Base-by-base conservation (phyloP, 805 yeast species). In the Cyberlindnera veronae region DNA sequence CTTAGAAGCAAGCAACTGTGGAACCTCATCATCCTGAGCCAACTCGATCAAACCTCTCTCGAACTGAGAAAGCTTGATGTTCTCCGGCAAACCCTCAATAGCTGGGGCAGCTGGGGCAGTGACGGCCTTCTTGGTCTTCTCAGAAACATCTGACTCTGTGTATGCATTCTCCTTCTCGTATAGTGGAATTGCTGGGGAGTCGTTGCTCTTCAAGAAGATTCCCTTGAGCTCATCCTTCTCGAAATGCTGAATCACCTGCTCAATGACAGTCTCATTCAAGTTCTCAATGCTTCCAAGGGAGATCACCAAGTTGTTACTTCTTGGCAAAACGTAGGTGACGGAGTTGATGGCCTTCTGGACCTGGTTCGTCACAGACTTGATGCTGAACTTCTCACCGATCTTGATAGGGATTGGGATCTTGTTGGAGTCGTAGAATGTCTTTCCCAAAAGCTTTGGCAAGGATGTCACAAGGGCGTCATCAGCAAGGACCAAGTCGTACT, bases 181-280 rank as follows among this genome's bases (percentile, higher is more conserved):
- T 44, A 93, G 69, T 32, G 99, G 98, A 53, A 93, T 68, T 8
- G 90, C 76, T 16, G 96, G 96, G 16, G 96, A 86, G 30, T 64
- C 62, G 42, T 70, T 66, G 11, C 91, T 72, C 67, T 88, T 88
- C 46, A 85, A 60, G 55, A 74, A 77, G 24, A 82, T 66, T 28
- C 76, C 75, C 63, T 79, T 83, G 58, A 77, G 72, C 27, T 64
- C 65, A 18, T 63, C 63, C 22, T 55, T 62, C 17, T 53, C 53
- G 47, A 88, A 72, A 38, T 68, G 63, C 19, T 66, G 60, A 27
- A 77, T 62, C 12, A 86, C 77, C 30, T 74, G 71, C 20, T 70
- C 64, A 43, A 89, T 60, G 27, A 80, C 68, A 17, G 71, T 61
- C 26, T 71, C 61, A 33, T 64, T 64, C 50, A 70, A 72, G 55